Evolutionary conservation across 176 grass and related monocot species (phyloP).

Genomic region (Secale cereale): DNA sequence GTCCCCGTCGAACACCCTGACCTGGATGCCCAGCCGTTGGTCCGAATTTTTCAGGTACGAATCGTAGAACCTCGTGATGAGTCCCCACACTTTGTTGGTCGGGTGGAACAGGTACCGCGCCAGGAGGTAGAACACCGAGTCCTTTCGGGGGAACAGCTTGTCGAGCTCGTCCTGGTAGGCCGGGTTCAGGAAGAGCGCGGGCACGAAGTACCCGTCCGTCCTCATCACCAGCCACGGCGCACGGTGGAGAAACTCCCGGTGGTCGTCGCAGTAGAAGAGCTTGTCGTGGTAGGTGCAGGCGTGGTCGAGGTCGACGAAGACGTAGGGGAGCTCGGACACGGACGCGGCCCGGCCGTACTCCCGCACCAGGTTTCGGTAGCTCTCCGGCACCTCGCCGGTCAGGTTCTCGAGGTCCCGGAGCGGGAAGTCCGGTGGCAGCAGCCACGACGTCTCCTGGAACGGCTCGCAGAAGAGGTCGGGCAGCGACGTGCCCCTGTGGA

Average conservation of each 20-base stretch:
- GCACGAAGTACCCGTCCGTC: constrained; percentile 60
- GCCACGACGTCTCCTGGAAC: constrained; percentile 55
- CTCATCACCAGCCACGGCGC: constrained; percentile 55
- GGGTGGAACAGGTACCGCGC: constrained; percentile 55
- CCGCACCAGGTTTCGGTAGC: constrained; percentile 42
- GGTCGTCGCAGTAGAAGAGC: constrained; percentile 59
- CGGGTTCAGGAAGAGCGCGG: constrained; percentile 54
- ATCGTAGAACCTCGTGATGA: constrained; percentile 55
- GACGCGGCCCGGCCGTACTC: background rate
- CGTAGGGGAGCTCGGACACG: constrained; percentile 9
- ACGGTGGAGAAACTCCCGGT: constrained; percentile 40
- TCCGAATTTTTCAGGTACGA: constrained; percentile 35
- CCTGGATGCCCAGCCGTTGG: constrained; percentile 47
- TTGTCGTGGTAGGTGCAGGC: constrained; percentile 31
- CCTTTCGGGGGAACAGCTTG: constrained; percentile 45
- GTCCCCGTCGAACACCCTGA: constrained; percentile 58
- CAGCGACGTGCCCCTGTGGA: constrained; percentile 35
- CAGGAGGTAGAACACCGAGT: constrained; percentile 58
- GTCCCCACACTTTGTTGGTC: constrained; percentile 53
- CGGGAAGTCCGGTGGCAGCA: constrained; percentile 56
- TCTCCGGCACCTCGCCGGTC: constrained; percentile 30
- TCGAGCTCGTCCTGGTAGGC: constrained; percentile 44
- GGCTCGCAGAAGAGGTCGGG: constrained; percentile 66
- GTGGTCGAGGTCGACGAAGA: constrained; percentile 48
- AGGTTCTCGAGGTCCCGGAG: constrained; percentile 28